Evolutionary conservation across 2,329 filamentous ascomycete species (phyloP).

Genomic region (Colletotrichum agaves): DNA sequence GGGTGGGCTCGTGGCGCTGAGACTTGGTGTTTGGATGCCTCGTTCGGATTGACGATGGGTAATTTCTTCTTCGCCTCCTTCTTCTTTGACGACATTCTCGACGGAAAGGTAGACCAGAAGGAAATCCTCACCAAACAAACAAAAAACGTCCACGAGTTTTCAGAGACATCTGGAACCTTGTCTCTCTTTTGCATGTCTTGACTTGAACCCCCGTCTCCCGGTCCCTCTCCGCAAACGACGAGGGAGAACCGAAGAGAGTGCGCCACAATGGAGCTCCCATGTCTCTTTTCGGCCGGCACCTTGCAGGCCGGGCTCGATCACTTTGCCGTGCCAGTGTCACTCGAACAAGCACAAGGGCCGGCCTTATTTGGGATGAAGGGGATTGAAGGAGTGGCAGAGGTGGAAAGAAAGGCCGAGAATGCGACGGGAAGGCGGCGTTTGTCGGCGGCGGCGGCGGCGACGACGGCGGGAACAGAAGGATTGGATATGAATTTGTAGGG

Average conservation of each 20-base stretch:
- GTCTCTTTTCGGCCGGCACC: conserved; percentile 31
- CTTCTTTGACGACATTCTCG: background rate
- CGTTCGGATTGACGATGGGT: background rate
- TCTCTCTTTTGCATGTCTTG: background rate
- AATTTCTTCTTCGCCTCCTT: conserved; percentile 8
- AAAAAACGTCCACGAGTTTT: conserved; percentile 28
- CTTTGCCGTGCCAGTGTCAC: conserved; percentile 13
- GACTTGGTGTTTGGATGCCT: conserved; percentile 22
- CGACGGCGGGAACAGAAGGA: background rate
- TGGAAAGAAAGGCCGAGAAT: background rate
- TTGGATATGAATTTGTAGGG: background rate
- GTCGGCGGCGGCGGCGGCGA: background rate
- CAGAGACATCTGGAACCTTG: conserved; percentile 20
- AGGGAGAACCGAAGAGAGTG: background rate
- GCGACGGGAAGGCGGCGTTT: background rate
- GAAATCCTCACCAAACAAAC: conserved; percentile 6
- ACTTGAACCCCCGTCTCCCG: background rate
- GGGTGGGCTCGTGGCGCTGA: conserved; percentile 30
- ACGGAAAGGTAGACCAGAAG: background rate
- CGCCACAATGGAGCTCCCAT: conserved; percentile 23
- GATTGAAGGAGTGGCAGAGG: background rate
- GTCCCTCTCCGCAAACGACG: background rate
- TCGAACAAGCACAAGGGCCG: conserved; percentile 4
- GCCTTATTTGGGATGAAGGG: background rate
- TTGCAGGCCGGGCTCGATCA: conserved; percentile 19